phyloP scores from a whole-genome alignment of 2,329 filamentous ascomycete genomes.

The Chrysoporthe deuterocubensis region DNA sequence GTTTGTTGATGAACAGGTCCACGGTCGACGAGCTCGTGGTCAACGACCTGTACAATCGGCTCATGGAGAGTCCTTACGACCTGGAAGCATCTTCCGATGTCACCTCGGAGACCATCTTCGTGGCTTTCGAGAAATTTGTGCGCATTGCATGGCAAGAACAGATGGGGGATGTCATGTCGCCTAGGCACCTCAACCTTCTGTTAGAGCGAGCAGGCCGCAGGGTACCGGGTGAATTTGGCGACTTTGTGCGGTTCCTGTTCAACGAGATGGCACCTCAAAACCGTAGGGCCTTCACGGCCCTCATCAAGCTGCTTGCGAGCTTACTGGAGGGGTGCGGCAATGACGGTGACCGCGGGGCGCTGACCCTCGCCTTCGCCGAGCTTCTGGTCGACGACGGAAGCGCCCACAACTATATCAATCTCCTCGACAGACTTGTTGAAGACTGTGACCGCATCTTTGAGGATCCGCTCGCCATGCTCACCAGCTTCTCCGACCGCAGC shows the following conservation, averaged over 20 bases:
- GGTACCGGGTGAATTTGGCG: conserved; percentile 73
- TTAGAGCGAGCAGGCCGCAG: conserved; percentile 69
- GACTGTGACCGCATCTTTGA: conserved; percentile 91
- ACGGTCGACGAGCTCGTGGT: conserved; percentile 77
- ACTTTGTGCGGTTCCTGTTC: conserved; percentile 69
- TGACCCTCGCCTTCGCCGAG: conserved; percentile 89
- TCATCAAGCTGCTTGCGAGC: conserved; percentile 85
- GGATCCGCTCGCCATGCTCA: conserved; percentile 49
- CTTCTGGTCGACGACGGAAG: conserved; percentile 78
- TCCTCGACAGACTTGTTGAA: conserved; percentile 86
- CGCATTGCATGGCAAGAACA: conserved; percentile 85
- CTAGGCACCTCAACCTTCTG: conserved; percentile 72
- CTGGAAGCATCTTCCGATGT: conserved; percentile 76
- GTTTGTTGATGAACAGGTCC: conserved; percentile 70
- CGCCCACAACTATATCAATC: conserved; percentile 82
- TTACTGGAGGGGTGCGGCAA: conserved; percentile 88
- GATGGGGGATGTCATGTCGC: conserved; percentile 82
- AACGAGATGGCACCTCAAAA: conserved; percentile 71
- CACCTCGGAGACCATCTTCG: conserved; percentile 82
- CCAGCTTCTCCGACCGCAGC: conserved; percentile 45
- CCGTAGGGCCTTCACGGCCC: conserved; percentile 76
- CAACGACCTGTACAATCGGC: conserved; percentile 87
- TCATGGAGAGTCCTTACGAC: conserved; percentile 82
- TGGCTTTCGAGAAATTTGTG: conserved; percentile 92
- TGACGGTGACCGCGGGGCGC: conserved; percentile 84